Conservation (phyloP, 768 basidiomycete genomes). For the Phylloporus sp. region DNA sequence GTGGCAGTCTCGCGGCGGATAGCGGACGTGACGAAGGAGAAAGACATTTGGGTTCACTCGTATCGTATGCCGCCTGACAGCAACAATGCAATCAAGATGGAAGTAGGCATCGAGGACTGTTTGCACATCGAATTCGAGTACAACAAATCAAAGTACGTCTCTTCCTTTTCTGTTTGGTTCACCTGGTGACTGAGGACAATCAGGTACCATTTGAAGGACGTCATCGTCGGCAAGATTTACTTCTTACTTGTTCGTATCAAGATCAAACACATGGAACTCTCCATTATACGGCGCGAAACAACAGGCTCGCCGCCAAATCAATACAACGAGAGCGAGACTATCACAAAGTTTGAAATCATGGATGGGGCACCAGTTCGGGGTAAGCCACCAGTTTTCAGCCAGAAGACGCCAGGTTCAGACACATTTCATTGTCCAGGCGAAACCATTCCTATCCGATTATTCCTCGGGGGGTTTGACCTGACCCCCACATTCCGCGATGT, state of each 20-base stretch:
- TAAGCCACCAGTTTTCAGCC: conserved; percentile 26
- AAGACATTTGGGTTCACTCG: conserved; percentile 96
- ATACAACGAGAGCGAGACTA: conserved; percentile 98
- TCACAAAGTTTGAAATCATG: conserved; percentile 99
- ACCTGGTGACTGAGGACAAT: conserved; percentile 1
- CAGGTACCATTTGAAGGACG: conserved; percentile 98
- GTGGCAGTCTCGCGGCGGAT: conserved; percentile 88
- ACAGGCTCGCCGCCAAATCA: conserved; percentile 98
- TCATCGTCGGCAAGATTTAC: conserved; percentile 99
- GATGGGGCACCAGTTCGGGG: conserved; percentile 97
- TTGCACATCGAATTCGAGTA: conserved; percentile 99
- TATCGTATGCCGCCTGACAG: conserved; percentile 98
- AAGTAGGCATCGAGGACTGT: conserved; percentile 99
- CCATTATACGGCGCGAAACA: conserved; percentile 95
- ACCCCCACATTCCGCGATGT: conserved; percentile 99
- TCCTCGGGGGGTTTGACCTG: conserved; percentile 96
- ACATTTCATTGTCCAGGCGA: conserved; percentile 59
- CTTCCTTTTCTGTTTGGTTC: background rate
- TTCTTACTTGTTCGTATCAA: conserved; percentile 98
- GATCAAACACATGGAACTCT: conserved; percentile 99
- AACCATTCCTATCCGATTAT: conserved; percentile 95
- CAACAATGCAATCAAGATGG: conserved; percentile 99
- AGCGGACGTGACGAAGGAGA: conserved; percentile 91
- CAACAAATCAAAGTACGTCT: conserved; percentile 93
- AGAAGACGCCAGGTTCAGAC: background rate